phyloP scores from a whole-genome alignment of 1,284 basidiomycete species.

The Malassezia sympodialis region DNA sequence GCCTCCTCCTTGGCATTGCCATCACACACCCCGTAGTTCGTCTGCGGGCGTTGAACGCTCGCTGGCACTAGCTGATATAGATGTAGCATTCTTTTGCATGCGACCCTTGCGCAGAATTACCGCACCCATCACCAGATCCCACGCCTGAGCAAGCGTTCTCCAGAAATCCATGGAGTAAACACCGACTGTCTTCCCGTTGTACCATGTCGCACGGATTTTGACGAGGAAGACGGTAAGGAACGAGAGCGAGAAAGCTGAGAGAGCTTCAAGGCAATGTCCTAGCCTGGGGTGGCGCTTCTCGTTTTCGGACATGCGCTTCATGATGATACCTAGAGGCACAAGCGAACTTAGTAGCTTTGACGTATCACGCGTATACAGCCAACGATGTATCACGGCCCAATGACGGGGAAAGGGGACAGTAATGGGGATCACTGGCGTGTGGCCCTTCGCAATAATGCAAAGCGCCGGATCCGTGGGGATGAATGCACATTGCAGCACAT shows the following conservation, averaged over 20 bases:
- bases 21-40: constrained; percentile 52
- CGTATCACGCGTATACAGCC: constrained; percentile 17
- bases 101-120: constrained; percentile 11
- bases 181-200: constrained; percentile 13
- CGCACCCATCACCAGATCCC: constrained; percentile 11
- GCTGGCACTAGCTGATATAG: constrained; percentile 10
- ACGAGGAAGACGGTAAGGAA: constrained; percentile 4
- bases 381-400: constrained; percentile 12
- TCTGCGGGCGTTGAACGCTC: constrained; percentile 5
- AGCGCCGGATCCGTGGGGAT: neutral
- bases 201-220: constrained; percentile 14
- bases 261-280: neutral
- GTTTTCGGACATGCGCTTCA: neutral
- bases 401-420: constrained; percentile 12
- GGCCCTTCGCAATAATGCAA: neutral
- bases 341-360: constrained; percentile 10
- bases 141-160: constrained; percentile 4
- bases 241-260: constrained; percentile 3
- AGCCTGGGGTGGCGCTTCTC: neutral
- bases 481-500: constrained; percentile 17
- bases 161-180: constrained; percentile 11
- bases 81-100: neutral
- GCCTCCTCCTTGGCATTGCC: constrained; percentile 62
- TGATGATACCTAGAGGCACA: constrained; percentile 4
- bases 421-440: constrained; percentile 2